phyloP scores from a whole-genome alignment of 345 rosid genomes.

The Syzygium jambos region DNA sequence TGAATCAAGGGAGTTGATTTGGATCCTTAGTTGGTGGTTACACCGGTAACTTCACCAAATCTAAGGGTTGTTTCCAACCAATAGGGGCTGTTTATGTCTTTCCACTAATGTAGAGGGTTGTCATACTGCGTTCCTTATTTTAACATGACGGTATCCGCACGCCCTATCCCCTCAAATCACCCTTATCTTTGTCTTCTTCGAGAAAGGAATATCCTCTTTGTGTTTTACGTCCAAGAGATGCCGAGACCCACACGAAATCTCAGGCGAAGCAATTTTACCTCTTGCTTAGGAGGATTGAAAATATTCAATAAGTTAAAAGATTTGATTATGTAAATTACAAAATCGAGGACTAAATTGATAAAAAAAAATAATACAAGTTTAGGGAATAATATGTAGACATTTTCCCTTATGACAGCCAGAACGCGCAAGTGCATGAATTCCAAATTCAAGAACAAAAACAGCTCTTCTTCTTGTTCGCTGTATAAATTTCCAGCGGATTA shows the following conservation, averaged over 20 bases:
- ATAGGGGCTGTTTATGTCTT: rapidly evolving
- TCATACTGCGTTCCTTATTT: rapidly evolving
- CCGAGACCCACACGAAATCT: too few species aligned
- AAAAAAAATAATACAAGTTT: not conserved
- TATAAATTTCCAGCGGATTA: not conserved
- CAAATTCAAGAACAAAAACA: too few species aligned
- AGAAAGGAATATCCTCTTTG: too few species aligned
- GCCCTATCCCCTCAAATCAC: rapidly evolving
- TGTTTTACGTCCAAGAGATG: too few species aligned
- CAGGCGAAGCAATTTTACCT: too few species aligned
- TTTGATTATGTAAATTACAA: not conserved
- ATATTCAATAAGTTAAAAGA: rapidly evolving
- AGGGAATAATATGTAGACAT: not conserved
- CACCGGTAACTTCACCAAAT: rapidly evolving
- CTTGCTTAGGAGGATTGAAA: not conserved
- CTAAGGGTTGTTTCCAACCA: too few species aligned
- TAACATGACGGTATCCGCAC: rapidly evolving
- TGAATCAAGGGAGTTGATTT: too few species aligned
- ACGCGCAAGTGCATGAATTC: not conserved
- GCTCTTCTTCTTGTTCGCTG: not conserved
- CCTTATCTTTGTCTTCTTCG: too few species aligned
- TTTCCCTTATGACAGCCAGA: not conserved
- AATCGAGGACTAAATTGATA: not conserved
- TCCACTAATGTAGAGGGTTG: too few species aligned
- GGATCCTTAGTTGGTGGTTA: too few species aligned